Percentiles rank a stretch among this genome's conserved stretches.
phyloP scores from a whole-genome alignment of 2,329 filamentous ascomycete genomes.

The Clonostachys solani region DNA sequence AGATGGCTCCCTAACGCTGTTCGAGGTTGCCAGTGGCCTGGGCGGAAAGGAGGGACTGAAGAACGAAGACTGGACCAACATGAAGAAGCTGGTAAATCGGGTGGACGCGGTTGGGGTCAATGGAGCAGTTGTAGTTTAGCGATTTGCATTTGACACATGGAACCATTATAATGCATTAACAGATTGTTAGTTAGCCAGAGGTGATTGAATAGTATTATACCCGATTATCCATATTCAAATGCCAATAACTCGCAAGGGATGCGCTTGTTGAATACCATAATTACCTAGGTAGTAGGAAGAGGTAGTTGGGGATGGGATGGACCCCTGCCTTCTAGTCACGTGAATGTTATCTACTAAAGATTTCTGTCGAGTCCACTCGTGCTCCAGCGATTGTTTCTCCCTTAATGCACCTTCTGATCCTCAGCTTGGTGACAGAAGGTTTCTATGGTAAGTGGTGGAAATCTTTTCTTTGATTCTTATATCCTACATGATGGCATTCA shows the following conservation, averaged over 20 bases:
- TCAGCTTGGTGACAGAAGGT: not conserved
- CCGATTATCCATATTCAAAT: conserved; percentile 1
- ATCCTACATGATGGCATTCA: conserved; percentile 26
- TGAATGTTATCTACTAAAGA: too few species aligned
- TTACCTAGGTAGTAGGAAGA: too few species aligned
- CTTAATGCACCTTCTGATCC: too few species aligned
- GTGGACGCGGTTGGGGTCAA: conserved; percentile 60
- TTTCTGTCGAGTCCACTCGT: too few species aligned
- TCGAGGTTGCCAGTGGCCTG: conserved; percentile 80
- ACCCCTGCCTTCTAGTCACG: too few species aligned
- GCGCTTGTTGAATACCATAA: too few species aligned
- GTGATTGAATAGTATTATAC: not conserved
- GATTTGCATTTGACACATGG: not conserved
- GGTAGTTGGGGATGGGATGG: too few species aligned
- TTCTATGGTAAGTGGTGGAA: not conserved
- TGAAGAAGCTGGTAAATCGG: conserved; percentile 83
- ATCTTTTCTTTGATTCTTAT: not conserved
- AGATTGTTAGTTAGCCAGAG: too few species aligned
- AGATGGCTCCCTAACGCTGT: conserved; percentile 85
- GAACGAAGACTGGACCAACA: conserved; percentile 86
- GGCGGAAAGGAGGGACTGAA: conserved; percentile 81
- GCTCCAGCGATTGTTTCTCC: too few species aligned
- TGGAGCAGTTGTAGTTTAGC: conserved; percentile 35
- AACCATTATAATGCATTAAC: too few species aligned
- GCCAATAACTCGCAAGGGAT: too few species aligned